Conservation (phyloP, 2,329 filamentous ascomycete genomes). For the Cladosporium sp. region DNA sequence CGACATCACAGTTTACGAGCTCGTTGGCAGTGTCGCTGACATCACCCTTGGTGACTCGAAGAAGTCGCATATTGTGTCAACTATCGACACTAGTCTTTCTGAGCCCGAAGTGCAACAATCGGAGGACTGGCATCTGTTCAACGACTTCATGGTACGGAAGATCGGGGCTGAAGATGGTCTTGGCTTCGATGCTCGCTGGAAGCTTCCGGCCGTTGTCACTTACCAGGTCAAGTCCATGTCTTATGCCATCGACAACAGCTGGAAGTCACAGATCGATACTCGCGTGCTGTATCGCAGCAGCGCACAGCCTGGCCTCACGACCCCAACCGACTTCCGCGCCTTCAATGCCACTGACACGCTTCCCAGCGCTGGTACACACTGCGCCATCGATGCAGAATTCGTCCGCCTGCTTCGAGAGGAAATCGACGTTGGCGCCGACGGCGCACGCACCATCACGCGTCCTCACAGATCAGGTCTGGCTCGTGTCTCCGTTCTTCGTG, state of each 20-base stretch:
- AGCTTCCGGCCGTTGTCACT: conserved; percentile 81
- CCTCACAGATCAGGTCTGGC: conserved; percentile 89
- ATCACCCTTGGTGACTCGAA: conserved; percentile 84
- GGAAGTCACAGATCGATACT: conserved; percentile 83
- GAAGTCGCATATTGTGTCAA: conserved; percentile 86
- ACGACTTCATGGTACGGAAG: conserved; percentile 88
- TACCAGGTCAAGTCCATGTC: conserved; percentile 82
- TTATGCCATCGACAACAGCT: conserved; percentile 79
- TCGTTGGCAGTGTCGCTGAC: conserved; percentile 86
- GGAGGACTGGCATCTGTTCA: conserved; percentile 92
- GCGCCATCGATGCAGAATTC: conserved; percentile 95
- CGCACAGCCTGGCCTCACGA: conserved; percentile 45
- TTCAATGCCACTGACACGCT: conserved; percentile 52
- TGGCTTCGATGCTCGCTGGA: conserved; percentile 88
- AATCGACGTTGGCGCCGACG: conserved; percentile 94
- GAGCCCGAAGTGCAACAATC: conserved; percentile 60
- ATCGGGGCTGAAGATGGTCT: conserved; percentile 81
- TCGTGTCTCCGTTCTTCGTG: conserved; percentile 87
- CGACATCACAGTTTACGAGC: conserved; percentile 83
- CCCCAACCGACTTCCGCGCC: conserved; percentile 32
- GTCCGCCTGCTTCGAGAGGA: conserved; percentile 90
- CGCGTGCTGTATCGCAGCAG: conserved; percentile 79
- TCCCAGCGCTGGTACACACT: conserved; percentile 63
- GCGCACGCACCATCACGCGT: conserved; percentile 85
- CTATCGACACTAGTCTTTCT: conserved; percentile 78